Base-by-base conservation (phyloP, 139 green algal genomes). In the Chlamydomonas sphaeroides region DNA sequence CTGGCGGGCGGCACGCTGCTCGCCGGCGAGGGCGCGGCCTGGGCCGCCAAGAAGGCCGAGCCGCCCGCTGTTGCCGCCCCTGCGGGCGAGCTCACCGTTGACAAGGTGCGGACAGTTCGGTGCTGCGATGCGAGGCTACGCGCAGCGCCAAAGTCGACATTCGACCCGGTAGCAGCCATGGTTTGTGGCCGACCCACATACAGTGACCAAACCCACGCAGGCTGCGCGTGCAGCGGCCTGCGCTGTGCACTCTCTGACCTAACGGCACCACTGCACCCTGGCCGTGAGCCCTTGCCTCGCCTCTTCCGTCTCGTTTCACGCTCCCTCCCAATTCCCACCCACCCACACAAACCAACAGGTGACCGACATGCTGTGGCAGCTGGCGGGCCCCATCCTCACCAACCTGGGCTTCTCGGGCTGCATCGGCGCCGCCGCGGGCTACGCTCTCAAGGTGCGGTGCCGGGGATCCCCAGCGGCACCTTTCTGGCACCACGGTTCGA, bases 401-500 rank as follows among this genome's bases (percentile, higher is more conserved):
- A 87, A 87, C 73, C 51, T 87, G 61, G 85, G 85, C 36, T 89
- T 89, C 79, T 81, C 65, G 30, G 85, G 85, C 42, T 76, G 71
- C 42, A 61, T 89, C 14, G 85, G 85, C 1, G 69, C 79, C 14
- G 65, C 61, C 0, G 65, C 72, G 7, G 85, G 85, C 30, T 65
- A 71, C 6, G 79, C 85, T 11, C 63, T 89, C 48, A 89, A 84
- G 77, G 77, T 75, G 53, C 21, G 21, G 45, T 56, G 48, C 15
- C 20, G 1, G 15, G 48, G 48, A 56, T 56, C 15, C 48, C 15
- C 48, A 56, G 48, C 48, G 48, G 15, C 15, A 18, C 48, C 48
- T 56, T 56, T 25, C 48, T 56, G 15, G 15, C 15, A 56, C 20
- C 20, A 25, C 20, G 15, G 48, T 56, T 18, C 48, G 20, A 56